Evolutionary conservation across 345 rosid species (phyloP).

Genomic region (Gossypium raimondii): DNA sequence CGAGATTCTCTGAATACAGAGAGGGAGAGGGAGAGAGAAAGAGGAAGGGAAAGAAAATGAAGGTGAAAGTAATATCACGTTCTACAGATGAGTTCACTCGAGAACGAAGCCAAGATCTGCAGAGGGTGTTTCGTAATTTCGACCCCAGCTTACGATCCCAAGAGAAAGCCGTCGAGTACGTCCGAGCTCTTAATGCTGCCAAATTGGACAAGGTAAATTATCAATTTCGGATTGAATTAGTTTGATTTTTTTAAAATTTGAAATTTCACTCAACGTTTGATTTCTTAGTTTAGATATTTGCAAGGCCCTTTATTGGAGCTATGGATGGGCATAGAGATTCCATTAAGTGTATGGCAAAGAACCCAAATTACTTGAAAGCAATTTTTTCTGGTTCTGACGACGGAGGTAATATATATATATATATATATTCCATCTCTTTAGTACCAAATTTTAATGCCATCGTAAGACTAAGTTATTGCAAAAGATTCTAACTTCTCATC

Average conservation of each 20-base stretch:
- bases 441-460: background rate
- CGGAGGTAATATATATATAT: slow-evolving; percentile 55
- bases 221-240: background rate
- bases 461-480: background rate
- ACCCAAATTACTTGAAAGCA: slow-evolving; percentile 78
- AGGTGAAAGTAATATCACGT: slow-evolving; percentile 79
- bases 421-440: background rate
- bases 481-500: background rate
- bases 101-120: slow-evolving; percentile 93
- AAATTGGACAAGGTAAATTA: slow-evolving; percentile 73
- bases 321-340: slow-evolving; percentile 94
- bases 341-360: slow-evolving; percentile 90
- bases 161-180: slow-evolving; percentile 86
- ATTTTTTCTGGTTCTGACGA: slow-evolving; percentile 93
- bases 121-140: slow-evolving; percentile 87
- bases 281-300: slow-evolving; percentile 55
- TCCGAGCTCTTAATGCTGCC: slow-evolving; percentile 86
- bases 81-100: slow-evolving; percentile 88
- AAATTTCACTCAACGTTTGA: background rate
- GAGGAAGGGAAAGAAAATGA: slow-evolving; percentile 35
- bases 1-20: background rate
- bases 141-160: slow-evolving; percentile 76
- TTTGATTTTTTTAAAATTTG: background rate
- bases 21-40: background rate
- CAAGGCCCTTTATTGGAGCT: slow-evolving; percentile 89